Percentiles rank a stretch among this genome's conserved stretches.
These are phyloP conservation scores for Tolypocladium tundrense DNA, from an alignment of 2,329 filamentous ascomycete genomes.

Conservation along the genomic window DNA sequence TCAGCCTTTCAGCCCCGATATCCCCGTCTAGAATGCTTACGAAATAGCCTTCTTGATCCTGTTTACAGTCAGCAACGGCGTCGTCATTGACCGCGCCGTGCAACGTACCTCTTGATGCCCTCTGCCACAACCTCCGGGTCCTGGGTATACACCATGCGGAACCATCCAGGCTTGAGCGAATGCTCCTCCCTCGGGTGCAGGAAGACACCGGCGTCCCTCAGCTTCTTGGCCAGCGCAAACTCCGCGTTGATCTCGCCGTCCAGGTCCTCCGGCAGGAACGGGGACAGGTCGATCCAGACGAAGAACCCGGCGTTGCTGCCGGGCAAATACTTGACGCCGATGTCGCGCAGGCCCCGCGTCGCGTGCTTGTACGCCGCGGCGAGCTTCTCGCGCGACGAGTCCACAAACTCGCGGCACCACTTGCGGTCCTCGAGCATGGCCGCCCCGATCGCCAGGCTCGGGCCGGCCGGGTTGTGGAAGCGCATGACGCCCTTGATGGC, in stretches of 20 bases:
- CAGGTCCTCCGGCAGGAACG: conserved; percentile 23
- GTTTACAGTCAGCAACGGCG: not conserved
- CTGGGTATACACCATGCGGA: conserved; percentile 42
- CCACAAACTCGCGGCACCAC: conserved; percentile 35
- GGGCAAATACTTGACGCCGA: conserved; percentile 31
- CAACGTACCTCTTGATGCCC: conserved; percentile 23
- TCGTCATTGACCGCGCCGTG: not conserved
- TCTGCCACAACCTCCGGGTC: conserved; percentile 21
- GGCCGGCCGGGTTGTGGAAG: conserved; percentile 36
- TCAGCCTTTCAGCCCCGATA: not conserved
- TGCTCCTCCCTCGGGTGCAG: conserved; percentile 38
- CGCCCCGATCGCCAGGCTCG: conserved; percentile 29
- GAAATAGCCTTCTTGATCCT: conserved; percentile 4
- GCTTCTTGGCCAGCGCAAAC: conserved; percentile 29
- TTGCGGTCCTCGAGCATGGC: conserved; percentile 34
- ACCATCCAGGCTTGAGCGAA: conserved; percentile 37
- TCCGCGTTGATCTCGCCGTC: conserved; percentile 25
- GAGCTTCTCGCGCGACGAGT: conserved; percentile 26
- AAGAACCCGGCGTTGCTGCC: conserved; percentile 48
- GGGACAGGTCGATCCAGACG: conserved; percentile 40
- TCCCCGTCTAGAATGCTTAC: not conserved
- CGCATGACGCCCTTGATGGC: conserved; percentile 29
- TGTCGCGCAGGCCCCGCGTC: conserved; percentile 23
- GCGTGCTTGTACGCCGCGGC: conserved; percentile 28
- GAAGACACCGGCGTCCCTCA: conserved; percentile 37